Base-by-base conservation (phyloP, 768 basidiomycete species). In the Daedaleopsis sinensis region DNA sequence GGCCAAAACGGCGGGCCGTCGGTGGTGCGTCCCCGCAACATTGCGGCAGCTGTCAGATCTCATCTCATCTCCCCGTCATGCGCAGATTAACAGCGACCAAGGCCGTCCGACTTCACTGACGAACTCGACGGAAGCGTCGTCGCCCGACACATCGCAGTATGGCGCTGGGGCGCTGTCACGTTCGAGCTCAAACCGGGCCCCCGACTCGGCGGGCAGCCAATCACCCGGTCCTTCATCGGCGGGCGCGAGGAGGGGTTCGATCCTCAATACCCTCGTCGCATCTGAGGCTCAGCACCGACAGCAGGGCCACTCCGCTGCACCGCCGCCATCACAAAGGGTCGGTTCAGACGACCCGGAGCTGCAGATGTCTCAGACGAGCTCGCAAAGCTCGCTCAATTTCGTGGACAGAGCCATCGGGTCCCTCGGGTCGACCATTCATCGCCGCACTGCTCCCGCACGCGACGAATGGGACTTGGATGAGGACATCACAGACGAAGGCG, bases 1-100 rank as follows among this genome's bases (percentile, higher is more conserved):
- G 63, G 55, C 70, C 71, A 49, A 52, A 66, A 32, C 71, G 77
- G 65, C 73, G 73, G 52, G 80, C 80, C 53, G 76, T 72, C 60
- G 71, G 46, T 19, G 59, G 58, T 65, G 48, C 52, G 58, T 65
- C 42, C 12, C 23, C 15, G 23, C 37, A 35, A 37, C 50, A 10
- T n/a, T 35, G 43, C 32, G 36, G n/a, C 35, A 37, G 23, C 13
- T 35, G 24, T 32, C 46, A 58, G 49, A 15, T 37, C 39, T 35
- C 15, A 54, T 12, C 47, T 43, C 12, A 38, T 27, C 16, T 57
- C 36, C 11, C 21, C 46, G 32, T 49, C n/a, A 13, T 35, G 37
- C 36, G 36, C 44, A 57, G 61, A 48, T 23, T 15, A 47, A 39
- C 35, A 57, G 35, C 49, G 53, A 51, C 18, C 52, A 58, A 53